These are phyloP conservation scores for Ceraceosorus guamensis DNA, from an alignment of 1,284 basidiomycete genomes.

Conservation along the genomic window DNA sequence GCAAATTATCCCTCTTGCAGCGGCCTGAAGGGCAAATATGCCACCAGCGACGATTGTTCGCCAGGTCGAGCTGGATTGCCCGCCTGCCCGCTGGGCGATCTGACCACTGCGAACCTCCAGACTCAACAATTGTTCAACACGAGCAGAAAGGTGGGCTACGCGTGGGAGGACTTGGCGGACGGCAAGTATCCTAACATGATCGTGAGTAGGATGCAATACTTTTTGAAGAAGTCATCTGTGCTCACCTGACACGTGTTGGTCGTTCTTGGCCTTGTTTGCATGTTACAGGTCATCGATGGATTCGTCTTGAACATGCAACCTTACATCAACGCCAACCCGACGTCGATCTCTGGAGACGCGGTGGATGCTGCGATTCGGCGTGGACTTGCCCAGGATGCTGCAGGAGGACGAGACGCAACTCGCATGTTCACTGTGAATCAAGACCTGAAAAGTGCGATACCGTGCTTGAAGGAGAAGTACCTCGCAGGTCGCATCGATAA, in stretches of 20 bases:
- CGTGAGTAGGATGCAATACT: constrained; percentile 50
- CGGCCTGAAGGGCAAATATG: constrained; percentile 55
- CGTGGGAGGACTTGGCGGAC: constrained; percentile 38
- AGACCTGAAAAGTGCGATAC: constrained; percentile 25
- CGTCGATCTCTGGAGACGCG: constrained; percentile 62
- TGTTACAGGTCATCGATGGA: constrained; percentile 74
- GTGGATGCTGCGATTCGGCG: constrained; percentile 79
- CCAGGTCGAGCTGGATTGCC: constrained; percentile 45
- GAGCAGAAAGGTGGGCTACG: constrained; percentile 31
- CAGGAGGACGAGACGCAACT: constrained; percentile 75
- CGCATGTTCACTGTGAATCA: constrained; percentile 32
- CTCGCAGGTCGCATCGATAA: constrained; percentile 89
- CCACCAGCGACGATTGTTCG: constrained; percentile 66
- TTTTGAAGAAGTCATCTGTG: background rate
- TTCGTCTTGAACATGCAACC: constrained; percentile 85
- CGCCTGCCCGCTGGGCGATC: constrained; percentile 55
- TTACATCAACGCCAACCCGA: constrained; percentile 71
- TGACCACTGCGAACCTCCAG: constrained; percentile 19
- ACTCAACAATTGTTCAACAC: constrained; percentile 21
- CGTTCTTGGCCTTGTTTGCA: background rate
- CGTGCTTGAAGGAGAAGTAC: constrained; percentile 40
- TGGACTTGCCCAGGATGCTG: constrained; percentile 55
- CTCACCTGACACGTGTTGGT: too few species aligned
- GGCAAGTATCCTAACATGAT: constrained; percentile 27
- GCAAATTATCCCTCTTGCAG: constrained; percentile 55